Percentiles rank a stretch among this genome's conserved stretches.
Evolutionary conservation across 2,329 filamentous ascomycete genomes (phyloP).

Genomic region (Tolypocladium nubicola): DNA sequence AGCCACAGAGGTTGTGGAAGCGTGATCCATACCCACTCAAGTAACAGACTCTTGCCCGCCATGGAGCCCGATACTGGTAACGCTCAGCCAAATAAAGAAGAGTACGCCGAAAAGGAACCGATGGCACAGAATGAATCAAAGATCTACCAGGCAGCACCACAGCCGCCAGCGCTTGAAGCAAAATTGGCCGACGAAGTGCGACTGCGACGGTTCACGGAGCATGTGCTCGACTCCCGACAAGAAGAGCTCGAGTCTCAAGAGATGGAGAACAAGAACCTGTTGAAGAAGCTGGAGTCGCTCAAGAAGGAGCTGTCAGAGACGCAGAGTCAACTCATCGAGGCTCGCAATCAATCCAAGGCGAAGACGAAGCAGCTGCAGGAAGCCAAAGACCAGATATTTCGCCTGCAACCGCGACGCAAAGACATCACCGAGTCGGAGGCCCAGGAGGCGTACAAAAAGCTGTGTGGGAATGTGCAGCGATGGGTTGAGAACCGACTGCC

Average conservation of each 20-base stretch:
- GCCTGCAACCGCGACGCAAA: constrained; percentile 19
- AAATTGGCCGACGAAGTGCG: constrained; percentile 19
- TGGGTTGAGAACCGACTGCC: constrained; percentile 25
- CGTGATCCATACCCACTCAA: neutral
- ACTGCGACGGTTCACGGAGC: constrained; percentile 23
- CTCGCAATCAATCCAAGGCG: constrained; percentile 14
- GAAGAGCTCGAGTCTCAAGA: constrained; percentile 21
- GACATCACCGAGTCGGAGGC: constrained; percentile 26
- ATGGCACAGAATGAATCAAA: constrained; percentile 4
- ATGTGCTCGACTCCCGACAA: constrained; percentile 24
- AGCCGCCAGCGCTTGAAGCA: constrained; percentile 9
- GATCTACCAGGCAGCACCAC: neutral
- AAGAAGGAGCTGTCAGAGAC: constrained; percentile 18
- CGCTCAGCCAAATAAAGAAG: neutral
- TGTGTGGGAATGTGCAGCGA: constrained; percentile 22
- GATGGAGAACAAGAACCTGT: constrained; percentile 15
- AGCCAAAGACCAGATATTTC: constrained; percentile 20
- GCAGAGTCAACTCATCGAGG: constrained; percentile 19
- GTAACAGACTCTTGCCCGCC: neutral
- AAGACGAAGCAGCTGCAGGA: constrained; percentile 18
- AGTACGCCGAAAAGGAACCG: neutral
- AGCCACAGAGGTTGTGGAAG: neutral
- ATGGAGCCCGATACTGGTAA: constrained; percentile 9
- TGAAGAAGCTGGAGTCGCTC: constrained; percentile 16
- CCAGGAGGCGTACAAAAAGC: constrained; percentile 19